These are phyloP conservation scores for Colletotrichum neosansevieriae DNA, from an alignment of 2,329 filamentous ascomycete genomes.

Conservation along the genomic window DNA sequence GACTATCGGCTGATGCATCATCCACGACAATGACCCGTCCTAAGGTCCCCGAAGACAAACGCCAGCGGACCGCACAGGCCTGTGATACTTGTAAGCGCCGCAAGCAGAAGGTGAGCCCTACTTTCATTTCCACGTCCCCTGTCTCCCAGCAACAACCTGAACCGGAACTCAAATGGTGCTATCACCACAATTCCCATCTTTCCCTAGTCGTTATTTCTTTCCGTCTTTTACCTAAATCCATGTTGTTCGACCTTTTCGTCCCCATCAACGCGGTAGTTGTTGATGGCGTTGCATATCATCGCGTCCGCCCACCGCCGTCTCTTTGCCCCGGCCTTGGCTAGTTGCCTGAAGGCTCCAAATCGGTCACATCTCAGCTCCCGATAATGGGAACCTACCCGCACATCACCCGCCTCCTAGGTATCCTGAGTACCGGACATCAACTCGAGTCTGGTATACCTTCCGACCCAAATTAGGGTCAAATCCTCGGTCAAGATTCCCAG, in stretches of 20 bases:
- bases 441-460: neutral
- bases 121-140: constrained; percentile 8
- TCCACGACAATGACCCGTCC: constrained; percentile 61
- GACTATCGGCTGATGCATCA: constrained; percentile 38
- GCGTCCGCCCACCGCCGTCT: constrained; percentile 3
- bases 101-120: constrained; percentile 72
- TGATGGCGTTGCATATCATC: constrained; percentile 6
- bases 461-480: constrained; percentile 3
- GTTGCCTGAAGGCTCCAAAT: constrained; percentile 11
- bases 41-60: constrained; percentile 69
- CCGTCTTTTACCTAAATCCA: neutral
- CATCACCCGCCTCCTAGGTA: constrained; percentile 6
- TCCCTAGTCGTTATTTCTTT: neutral
- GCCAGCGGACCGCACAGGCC: constrained; percentile 72
- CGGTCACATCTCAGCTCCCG: constrained; percentile 12
- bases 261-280: neutral
- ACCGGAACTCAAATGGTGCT: constrained; percentile 14
- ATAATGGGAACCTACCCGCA: constrained; percentile 3
- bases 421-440: neutral
- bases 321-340: constrained; percentile 20
- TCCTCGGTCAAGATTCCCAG: neutral
- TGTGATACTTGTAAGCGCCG: constrained; percentile 74
- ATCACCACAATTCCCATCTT: neutral
- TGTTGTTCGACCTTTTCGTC: neutral
- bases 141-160: constrained; percentile 3